Conservation (phyloP, 2,329 filamentous ascomycete species). For the Apiospora saccharicola region DNA sequence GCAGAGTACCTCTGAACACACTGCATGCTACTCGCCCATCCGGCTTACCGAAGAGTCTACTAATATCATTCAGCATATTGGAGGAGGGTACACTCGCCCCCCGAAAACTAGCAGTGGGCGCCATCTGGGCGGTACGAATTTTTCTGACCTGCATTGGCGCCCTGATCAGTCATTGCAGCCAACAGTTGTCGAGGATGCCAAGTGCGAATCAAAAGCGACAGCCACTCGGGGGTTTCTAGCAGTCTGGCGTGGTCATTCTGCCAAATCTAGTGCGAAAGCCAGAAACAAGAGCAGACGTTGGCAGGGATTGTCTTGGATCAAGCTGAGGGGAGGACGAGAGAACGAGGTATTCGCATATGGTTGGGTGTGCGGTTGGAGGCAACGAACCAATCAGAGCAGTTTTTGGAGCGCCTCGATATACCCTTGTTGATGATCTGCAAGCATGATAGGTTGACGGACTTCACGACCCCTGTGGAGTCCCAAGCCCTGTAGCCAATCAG, state of each 20-base stretch:
- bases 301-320: not conserved
- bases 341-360: slow-evolving; percentile 21
- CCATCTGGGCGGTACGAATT: slow-evolving; percentile 11
- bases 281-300: not conserved
- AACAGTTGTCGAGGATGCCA: slow-evolving; percentile 18
- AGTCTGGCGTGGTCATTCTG: not conserved
- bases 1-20: slow-evolving; percentile 13
- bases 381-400: slow-evolving; percentile 39
- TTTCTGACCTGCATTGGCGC: slow-evolving; percentile 21
- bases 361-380: slow-evolving; percentile 38
- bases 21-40: not conserved
- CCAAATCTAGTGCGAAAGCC: not conserved
- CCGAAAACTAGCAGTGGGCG: not conserved
- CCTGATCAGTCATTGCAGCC: slow-evolving; percentile 22
- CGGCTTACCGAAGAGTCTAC: slow-evolving; percentile 7
- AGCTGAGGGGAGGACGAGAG: slow-evolving; percentile 33
- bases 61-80: slow-evolving; percentile 8
- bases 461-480: slow-evolving; percentile 36
- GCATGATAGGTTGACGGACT: slow-evolving; percentile 44
- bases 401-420: slow-evolving; percentile 30
- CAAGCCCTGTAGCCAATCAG: slow-evolving; percentile 48
- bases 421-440: slow-evolving; percentile 40
- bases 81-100: slow-evolving; percentile 8
- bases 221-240: slow-evolving; percentile 10
- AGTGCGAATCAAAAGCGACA: slow-evolving; percentile 10